Evolutionary conservation across 2,329 filamentous ascomycete genomes (phyloP), one percentile per base, ranked within the genome.

Genomic region (Stylonectria norvegica): DNA sequence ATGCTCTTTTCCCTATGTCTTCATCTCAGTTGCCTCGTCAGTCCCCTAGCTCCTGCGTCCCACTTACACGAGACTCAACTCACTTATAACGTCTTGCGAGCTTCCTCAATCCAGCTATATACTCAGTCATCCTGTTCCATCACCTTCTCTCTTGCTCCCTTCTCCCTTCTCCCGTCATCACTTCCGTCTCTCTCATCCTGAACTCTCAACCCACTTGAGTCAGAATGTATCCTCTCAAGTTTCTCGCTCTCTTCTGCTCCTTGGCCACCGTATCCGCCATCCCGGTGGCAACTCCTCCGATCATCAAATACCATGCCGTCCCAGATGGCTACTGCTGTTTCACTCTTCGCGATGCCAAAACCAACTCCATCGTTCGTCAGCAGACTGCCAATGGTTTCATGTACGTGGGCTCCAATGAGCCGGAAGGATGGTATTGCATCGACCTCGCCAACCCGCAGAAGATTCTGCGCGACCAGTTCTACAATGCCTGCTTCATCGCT

Each of bases 401-500:
- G 16, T 57, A 58, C 34, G 43, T 65, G 18, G 47, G 53, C 12
- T 50, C 50, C 2, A 46, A 34, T 31, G 42, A 52, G 5, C 42
- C 53, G 1, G 37, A 50, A 0, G 60, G 59, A 16, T 60, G 58
- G 52, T 65, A 60, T 43, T 65, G 62, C 43, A 53, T 63, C 16
- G 36, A 63, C 19, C 40, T 57, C 10, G 41, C 52, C 16, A 38
- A 55, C 28, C 7, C 45, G 0, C 51, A 49, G n/a, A 48, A 55
- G 2, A 38, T 61, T 4, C 52, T 65, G 8, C 49, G 47, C 12
- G 61, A 65, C 25, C 40, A 40, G 22, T 43, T 40, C 42, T 51
- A 55, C 47, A 62, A 60, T 36, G 59, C 62, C n/a, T 65, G 62
- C 47, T 61, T 62, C 41, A 42, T 63, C 41, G 40, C 44, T 29